These are phyloP conservation scores for Yamadazyma tumulicola DNA, from an alignment of 805 yeast genomes.

Conservation along the genomic window DNA sequence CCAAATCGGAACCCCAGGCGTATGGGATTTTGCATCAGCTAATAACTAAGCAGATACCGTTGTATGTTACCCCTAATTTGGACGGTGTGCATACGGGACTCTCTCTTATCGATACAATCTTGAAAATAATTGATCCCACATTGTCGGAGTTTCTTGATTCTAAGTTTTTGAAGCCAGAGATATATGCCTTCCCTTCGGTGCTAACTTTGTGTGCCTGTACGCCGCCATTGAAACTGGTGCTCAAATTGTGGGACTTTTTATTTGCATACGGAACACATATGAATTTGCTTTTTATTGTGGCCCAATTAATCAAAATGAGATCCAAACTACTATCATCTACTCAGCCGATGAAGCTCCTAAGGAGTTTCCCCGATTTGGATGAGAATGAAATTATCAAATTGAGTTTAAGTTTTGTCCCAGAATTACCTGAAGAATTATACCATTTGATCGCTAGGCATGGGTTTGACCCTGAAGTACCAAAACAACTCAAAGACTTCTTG, in stretches of 20 bases:
- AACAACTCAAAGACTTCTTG: conserved; percentile 24
- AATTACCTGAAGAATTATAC: conserved; percentile 64
- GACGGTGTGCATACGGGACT: conserved; percentile 81
- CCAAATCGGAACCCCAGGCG: conserved; percentile 81
- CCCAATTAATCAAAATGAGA: conserved; percentile 73
- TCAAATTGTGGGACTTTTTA: conserved; percentile 83
- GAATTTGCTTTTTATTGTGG: conserved; percentile 79
- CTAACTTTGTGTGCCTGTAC: conserved; percentile 85
- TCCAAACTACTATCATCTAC: conserved; percentile 52
- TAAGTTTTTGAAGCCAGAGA: conserved; percentile 73
- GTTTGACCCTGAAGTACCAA: conserved; percentile 45
- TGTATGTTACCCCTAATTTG: conserved; percentile 71
- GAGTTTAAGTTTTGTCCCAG: conserved; percentile 75
- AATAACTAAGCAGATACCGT: conserved; percentile 63
- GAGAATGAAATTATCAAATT: conserved; percentile 74
- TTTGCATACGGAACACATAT: conserved; percentile 89
- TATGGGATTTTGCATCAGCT: conserved; percentile 65
- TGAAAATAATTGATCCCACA: conserved; percentile 70
- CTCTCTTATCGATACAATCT: conserved; percentile 66
- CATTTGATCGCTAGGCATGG: conserved; percentile 62
- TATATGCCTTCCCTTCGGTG: conserved; percentile 82
- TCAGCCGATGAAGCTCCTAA: conserved; percentile 71
- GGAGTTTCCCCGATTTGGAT: conserved; percentile 69
- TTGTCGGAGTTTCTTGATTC: conserved; percentile 56
- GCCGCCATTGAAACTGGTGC: conserved; percentile 72